Base-by-base conservation (phyloP, 1,139 yeast species). In the Suhomyces maxii region DNA sequence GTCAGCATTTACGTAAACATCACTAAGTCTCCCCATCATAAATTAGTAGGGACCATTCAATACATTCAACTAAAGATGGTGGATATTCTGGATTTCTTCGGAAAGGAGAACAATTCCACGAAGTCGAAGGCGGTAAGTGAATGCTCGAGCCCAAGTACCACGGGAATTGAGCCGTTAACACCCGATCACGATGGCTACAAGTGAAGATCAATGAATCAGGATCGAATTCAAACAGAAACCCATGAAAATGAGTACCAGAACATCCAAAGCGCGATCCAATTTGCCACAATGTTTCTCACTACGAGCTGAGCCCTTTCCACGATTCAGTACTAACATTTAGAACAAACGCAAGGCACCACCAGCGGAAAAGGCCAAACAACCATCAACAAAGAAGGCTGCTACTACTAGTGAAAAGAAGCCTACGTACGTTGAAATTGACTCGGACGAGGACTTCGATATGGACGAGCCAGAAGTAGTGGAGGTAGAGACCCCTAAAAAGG, bases 51-150 rank as follows among this genome's bases (percentile, higher is more conserved):
- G 25, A 28, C 11, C 9, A 28, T 9, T 28, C 31, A 28, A 4
- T 11, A 28, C 31, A 9, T 9, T 28, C 31, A 28, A 28, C 35
- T 12, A 6, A 36, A 9, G 13, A 73, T 73, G 79, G 79, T 73
- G 32, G 71, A 70, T 54, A 73, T 75, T 47, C 62, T 70, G 34
- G 73, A 71, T 40, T 53, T 52, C 52, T 53, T 53, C 41, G 46
- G 41, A 23, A 26, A 42, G 34, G 37, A 30, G 10, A 41, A 37
- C 32, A 23, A 25, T 9, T 10, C 33, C 3, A 11, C 34, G 1
- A 34, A 34, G 39, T 2, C 18, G 9, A 41, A 36, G n/a, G 30
- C 31, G 31, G 45, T 40, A 36, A 40, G 37, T 11, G 46, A 8
- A 35, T 13, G 25, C 3, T 3, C 31, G 12, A 28, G 3, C 6